Base-by-base conservation (phyloP, 2,329 filamentous ascomycete genomes). In the Aureobasidium sp. region DNA sequence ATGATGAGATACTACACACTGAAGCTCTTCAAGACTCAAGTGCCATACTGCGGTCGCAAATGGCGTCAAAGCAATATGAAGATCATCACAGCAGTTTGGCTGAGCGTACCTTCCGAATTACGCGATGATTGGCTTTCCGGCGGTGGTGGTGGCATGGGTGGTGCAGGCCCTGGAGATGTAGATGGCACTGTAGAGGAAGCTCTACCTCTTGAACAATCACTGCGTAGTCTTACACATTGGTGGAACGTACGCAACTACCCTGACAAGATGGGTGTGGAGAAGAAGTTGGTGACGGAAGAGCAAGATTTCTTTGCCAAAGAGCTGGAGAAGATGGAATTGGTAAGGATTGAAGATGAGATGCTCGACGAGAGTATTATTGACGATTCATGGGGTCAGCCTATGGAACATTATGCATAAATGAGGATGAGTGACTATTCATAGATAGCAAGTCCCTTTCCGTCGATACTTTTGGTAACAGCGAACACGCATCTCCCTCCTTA, bases 41-140 rank as follows among this genome's bases (percentile, higher is more conserved):
- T 99, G 6, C 96, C 96, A 1, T 99, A 97, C 83, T 98, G 95
- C 78, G 95, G 96, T 27, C 91, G 96, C 50, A 99, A 99, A 82
- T 99, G 96, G 96, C 91, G 96, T 18, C 96, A 98, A 81, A 91
- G 90, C 72, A 98, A 99, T 79, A 99, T 99, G 96, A 93, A 95
- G 64, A 95, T 98, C 74, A 99, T 99, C 75, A 99, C 96, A 0
- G 94, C 95, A 4, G 93, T 99, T 1, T 99, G 98, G 78, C 85
- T 99, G 56, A 93, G 97, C 80, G 97, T 95, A 75, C 88, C 94
- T 10, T 95, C 95, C 0, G 95, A 98, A 77, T 85, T 99, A 53
- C 88, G 95, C 36, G 96, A 99, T 75, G 96, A 98, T 80, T 98
- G 96, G 95, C 86, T 98, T 1, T 90, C 93, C 0, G 95, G 95